Evolutionary conservation across 1,139 yeast species (phyloP).

Genomic region (Sporopachydermia cereana): DNA sequence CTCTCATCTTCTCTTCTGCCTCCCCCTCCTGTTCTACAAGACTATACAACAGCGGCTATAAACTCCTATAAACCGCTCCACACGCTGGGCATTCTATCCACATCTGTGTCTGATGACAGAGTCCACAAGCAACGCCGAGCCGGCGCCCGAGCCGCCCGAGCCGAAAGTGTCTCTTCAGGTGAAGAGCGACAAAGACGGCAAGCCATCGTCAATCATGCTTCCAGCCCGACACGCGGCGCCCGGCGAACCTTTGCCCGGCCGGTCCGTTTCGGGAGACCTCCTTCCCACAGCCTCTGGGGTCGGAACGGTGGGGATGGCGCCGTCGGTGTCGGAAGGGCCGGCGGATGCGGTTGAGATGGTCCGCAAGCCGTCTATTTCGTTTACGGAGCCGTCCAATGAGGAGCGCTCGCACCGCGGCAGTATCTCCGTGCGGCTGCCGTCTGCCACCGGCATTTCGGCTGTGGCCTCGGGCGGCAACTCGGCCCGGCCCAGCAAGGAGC

Average conservation of each 20-base stretch:
- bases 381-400: background rate
- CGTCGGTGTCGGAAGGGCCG: background rate
- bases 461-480: background rate
- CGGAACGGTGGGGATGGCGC: background rate
- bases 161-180: slow-evolving; percentile 3
- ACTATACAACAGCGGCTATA: too few species aligned
- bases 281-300: background rate
- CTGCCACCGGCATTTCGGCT: background rate
- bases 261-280: background rate
- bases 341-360: background rate
- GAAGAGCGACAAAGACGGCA: background rate
- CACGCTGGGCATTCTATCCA: too few species aligned
- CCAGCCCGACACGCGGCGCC: background rate
- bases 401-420: slow-evolving; percentile 5
- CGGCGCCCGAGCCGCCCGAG: background rate
- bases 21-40: too few species aligned
- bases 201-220: slow-evolving; percentile 4
- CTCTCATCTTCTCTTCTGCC: too few species aligned
- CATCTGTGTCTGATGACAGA: too few species aligned
- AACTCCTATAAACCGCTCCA: too few species aligned
- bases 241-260: background rate
- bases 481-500: background rate
- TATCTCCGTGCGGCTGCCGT: slow-evolving; percentile 2
- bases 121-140: background rate
- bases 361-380: slow-evolving; percentile 1